phyloP scores from a whole-genome alignment of 2,329 filamentous ascomycete genomes.

The Diatrype stigma region DNA sequence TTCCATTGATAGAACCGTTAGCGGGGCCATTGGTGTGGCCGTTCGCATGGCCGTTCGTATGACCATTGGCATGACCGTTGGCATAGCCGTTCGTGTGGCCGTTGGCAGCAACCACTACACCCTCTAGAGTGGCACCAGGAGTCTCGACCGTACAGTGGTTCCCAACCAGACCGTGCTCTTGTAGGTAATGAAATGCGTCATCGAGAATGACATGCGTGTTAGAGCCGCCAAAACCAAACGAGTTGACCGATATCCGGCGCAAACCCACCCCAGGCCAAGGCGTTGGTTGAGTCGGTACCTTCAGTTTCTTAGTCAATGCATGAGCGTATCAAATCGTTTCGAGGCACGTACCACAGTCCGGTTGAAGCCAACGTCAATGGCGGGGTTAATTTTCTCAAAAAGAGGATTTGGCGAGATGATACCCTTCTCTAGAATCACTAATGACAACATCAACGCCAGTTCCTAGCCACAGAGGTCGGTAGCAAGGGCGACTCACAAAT shows the following conservation, averaged over 20 bases:
- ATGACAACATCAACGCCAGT: neutral
- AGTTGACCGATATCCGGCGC: constrained; percentile 27
- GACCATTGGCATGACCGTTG: neutral
- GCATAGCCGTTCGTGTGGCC: neutral
- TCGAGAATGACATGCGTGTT: constrained; percentile 23
- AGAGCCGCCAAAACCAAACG: constrained; percentile 24
- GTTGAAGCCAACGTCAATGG: constrained; percentile 19
- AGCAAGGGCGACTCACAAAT: constrained; percentile 8
- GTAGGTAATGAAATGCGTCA: constrained; percentile 19
- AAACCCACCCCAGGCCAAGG: constrained; percentile 30
- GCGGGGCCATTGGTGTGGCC: neutral
- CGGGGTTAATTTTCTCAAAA: constrained; percentile 22
- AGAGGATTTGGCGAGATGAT: constrained; percentile 25
- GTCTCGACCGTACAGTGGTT: constrained; percentile 13
- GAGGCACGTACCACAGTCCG: constrained; percentile 16
- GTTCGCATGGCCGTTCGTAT: constrained; percentile 3
- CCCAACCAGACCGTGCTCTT: constrained; percentile 8
- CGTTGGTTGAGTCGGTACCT: constrained; percentile 19
- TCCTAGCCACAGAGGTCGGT: neutral
- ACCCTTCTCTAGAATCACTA: constrained; percentile 27
- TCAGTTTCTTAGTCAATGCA: neutral
- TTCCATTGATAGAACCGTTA: constrained; percentile 1
- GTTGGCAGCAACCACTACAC: neutral
- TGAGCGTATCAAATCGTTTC: neutral
- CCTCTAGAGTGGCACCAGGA: neutral